A percentile compares a stretch with the other conserved stretches of the same genome.
These are phyloP conservation scores for Paraleonurus japonicus DNA, from an alignment of 257 asterid genomes.

Conservation along the genomic window DNA sequence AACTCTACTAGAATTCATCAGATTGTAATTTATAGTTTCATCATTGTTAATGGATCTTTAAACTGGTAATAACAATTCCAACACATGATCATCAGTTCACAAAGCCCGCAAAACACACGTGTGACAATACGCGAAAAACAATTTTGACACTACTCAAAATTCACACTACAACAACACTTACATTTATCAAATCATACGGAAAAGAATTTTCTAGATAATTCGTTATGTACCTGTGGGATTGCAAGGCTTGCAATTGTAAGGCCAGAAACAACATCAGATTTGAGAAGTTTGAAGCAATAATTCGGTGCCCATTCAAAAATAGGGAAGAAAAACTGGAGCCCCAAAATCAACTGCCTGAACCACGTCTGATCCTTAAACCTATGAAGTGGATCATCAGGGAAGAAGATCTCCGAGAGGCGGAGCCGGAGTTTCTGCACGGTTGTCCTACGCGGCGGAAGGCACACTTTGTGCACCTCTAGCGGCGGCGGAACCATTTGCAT, in stretches of 20 bases:
- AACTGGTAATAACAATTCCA: background rate
- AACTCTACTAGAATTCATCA: background rate
- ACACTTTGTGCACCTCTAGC: slow-evolving; percentile 55
- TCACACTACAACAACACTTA: background rate
- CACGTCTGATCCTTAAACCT: slow-evolving; percentile 69
- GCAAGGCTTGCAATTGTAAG: slow-evolving; percentile 89
- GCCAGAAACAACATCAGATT: slow-evolving; percentile 75
- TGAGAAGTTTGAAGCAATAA: slow-evolving; percentile 45
- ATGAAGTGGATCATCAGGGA: slow-evolving; percentile 91
- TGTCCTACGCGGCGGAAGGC: slow-evolving; percentile 66
- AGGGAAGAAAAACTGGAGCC: slow-evolving; percentile 75
- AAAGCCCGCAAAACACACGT: background rate
- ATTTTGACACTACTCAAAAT: background rate
- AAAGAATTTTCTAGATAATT: background rate
- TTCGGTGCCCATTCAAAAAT: slow-evolving; percentile 76
- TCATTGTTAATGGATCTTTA: background rate
- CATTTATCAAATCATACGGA: background rate
- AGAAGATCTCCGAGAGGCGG: slow-evolving; percentile 73
- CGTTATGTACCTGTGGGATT: slow-evolving; percentile 66
- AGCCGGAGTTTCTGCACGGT: slow-evolving; percentile 64
- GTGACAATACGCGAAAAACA: background rate
- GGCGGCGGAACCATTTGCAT: slow-evolving; percentile 32
- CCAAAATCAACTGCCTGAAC: slow-evolving; percentile 47
- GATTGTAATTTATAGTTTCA: background rate
- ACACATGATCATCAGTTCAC: background rate